Evolutionary conservation across 768 basidiomycete species (phyloP).

Genomic region (Russula dissimulans): DNA sequence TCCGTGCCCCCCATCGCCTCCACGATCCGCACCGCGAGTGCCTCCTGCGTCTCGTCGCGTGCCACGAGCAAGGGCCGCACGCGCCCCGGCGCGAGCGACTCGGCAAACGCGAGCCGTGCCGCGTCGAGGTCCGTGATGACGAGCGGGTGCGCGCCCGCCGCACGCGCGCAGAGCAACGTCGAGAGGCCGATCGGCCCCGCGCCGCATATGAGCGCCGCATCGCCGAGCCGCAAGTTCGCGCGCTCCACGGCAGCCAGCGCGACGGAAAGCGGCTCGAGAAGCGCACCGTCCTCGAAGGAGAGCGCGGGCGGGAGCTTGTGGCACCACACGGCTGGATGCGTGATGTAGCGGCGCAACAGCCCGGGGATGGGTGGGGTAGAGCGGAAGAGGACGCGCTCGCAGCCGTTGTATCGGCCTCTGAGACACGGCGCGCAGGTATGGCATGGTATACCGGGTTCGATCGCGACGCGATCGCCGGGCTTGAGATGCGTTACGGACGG

Average conservation of each 20-base stretch:
- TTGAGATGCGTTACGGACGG: constrained; percentile 5
- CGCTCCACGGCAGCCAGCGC: constrained; percentile 62
- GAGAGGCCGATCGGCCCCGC: constrained; percentile 61
- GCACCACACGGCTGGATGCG: constrained; percentile 29
- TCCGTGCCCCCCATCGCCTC: constrained; percentile 40
- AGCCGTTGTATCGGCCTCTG: constrained; percentile 57
- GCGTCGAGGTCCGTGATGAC: constrained; percentile 62
- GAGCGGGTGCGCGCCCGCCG: constrained; percentile 62
- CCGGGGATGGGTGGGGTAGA: constrained; percentile 52
- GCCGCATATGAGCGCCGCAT: constrained; percentile 54
- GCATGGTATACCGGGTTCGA: constrained; percentile 63
- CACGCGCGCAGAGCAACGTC: constrained; percentile 51
- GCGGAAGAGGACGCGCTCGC: constrained; percentile 48
- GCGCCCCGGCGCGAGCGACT: constrained; percentile 34
- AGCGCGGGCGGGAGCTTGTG: constrained; percentile 54
- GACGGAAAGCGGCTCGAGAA: constrained; percentile 60
- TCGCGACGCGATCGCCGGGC: constrained; percentile 55
- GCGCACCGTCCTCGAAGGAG: constrained; percentile 57
- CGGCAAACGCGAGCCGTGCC: constrained; percentile 57
- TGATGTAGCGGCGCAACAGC: constrained; percentile 17
- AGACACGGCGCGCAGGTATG: constrained; percentile 55
- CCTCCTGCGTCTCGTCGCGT: constrained; percentile 36
- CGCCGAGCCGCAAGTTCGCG: constrained; percentile 53
- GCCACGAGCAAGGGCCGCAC: constrained; percentile 49
- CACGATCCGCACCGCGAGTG: constrained; percentile 46